A percentile compares a stretch with the other conserved stretches of the same genome.
Evolutionary conservation across 1,284 basidiomycete species (phyloP).

Genomic region (Rhodotorula sp.): DNA sequence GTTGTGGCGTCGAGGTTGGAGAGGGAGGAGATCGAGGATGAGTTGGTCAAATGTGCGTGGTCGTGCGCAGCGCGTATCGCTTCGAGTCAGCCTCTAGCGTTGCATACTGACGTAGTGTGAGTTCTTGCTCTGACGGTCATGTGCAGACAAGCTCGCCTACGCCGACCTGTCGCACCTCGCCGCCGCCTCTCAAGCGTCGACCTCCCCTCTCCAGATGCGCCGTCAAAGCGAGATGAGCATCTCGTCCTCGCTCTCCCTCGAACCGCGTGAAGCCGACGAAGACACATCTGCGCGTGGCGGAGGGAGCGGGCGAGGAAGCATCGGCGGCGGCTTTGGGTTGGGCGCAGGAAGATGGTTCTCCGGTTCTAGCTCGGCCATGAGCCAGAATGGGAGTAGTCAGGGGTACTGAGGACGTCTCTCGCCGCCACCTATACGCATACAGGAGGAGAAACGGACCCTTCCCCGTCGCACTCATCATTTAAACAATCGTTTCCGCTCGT

Average conservation of each 20-base stretch:
- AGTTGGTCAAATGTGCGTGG: conserved; percentile 68
- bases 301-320: background rate
- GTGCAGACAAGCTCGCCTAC: conserved; percentile 38
- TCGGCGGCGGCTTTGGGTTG: background rate
- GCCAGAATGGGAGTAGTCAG: background rate
- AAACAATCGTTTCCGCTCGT: no score
- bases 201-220: conserved; percentile 15
- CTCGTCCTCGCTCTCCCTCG: conserved; percentile 5
- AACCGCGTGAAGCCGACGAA: no score
- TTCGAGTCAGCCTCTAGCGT: background rate
- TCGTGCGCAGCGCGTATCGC: background rate
- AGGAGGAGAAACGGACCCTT: no score
- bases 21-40: conserved; percentile 83
- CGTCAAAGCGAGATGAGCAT: conserved; percentile 23
- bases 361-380: conserved; percentile 8
- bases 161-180: conserved; percentile 29
- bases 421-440: no score
- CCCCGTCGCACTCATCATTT: no score
- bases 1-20: conserved; percentile 79
- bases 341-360: conserved; percentile 3
- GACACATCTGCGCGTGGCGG: background rate
- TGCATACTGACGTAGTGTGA: background rate
- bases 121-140: no score
- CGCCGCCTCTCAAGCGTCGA: conserved; percentile 16
- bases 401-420: background rate